Conservation (phyloP, 257 asterid species). For the Echium plantagineum region DNA sequence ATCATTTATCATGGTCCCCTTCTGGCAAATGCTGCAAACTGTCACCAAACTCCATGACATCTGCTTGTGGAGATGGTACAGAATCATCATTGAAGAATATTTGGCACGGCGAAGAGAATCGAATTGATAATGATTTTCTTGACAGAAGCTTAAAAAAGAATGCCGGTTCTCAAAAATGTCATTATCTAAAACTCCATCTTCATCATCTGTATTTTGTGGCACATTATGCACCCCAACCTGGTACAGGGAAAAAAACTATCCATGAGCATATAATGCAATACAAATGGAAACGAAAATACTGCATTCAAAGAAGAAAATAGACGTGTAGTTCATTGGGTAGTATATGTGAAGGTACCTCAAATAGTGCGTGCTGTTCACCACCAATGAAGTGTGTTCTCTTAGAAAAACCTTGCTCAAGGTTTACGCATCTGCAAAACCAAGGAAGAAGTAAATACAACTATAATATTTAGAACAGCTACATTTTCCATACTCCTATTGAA, state of each 20-base stretch:
- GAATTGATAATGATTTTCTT: conserved; percentile 46
- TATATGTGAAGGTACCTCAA: conserved; percentile 24
- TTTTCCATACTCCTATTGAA: neutral
- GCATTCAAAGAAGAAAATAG: neutral
- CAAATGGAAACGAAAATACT: neutral
- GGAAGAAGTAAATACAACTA: conserved; percentile 2
- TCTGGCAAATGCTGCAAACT: conserved; percentile 27
- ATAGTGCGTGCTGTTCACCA: conserved; percentile 47
- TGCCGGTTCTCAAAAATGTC: conserved; percentile 38
- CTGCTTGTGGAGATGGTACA: conserved; percentile 41
- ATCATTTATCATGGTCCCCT: conserved; percentile 11
- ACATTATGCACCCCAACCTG: conserved; percentile 30
- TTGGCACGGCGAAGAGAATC: conserved; percentile 64
- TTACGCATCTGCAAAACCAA: conserved; percentile 37
- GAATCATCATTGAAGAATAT: conserved; percentile 81
- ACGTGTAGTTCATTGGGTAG: neutral
- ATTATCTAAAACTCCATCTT: conserved; percentile 32
- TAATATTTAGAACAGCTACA: neutral
- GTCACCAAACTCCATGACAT: conserved; percentile 7
- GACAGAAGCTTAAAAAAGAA: conserved; percentile 59
- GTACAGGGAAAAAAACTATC: conserved; percentile 2
- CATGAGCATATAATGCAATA: conserved; percentile 2
- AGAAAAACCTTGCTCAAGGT: conserved; percentile 13
- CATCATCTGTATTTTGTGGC: conserved; percentile 35
- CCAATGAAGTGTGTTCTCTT: conserved; percentile 28